Conservation (phyloP, 1,284 basidiomycete species). For the Apiotrichum mycotoxinovorans region DNA sequence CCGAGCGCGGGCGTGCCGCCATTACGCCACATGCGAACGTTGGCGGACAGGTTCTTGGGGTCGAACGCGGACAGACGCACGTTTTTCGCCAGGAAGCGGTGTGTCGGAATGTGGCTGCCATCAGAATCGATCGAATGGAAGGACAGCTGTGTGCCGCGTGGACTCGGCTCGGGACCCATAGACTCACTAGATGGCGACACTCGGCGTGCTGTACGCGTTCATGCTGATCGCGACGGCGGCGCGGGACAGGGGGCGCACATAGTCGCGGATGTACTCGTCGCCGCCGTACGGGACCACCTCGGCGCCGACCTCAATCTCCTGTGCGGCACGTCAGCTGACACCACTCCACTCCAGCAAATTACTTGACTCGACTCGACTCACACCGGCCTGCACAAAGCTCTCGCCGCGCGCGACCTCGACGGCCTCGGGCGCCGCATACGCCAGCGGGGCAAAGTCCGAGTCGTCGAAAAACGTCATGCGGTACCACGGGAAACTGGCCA, state of each 20-base stretch:
- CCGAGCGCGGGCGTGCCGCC: slow-evolving; percentile 31
- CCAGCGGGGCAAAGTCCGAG: slow-evolving; percentile 48
- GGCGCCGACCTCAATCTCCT: slow-evolving; percentile 45
- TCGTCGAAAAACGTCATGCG: slow-evolving; percentile 49
- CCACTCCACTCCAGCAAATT: no score
- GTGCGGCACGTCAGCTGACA: no score
- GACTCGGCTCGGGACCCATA: no score
- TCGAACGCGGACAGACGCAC: slow-evolving; percentile 33
- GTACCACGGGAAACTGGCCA: slow-evolving; percentile 45
- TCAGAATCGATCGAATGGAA: no score
- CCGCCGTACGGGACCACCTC: slow-evolving; percentile 42
- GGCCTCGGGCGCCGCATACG: slow-evolving; percentile 31
- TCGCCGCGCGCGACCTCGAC: slow-evolving; percentile 48
- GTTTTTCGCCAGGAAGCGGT: slow-evolving; percentile 41
- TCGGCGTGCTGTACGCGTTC: slow-evolving; percentile 44
- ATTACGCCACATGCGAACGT: slow-evolving; percentile 36
- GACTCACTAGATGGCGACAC: slow-evolving; percentile 47
- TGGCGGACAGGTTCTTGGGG: slow-evolving; percentile 30
- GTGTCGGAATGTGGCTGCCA: slow-evolving; percentile 42
- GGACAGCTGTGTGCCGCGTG: no score
- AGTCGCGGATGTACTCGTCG: slow-evolving; percentile 45
- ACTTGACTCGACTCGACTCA: slow-evolving; percentile 30
- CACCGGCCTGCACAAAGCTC: slow-evolving; percentile 49
- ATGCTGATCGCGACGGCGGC: slow-evolving; percentile 45
- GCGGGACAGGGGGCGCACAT: slow-evolving; percentile 48